Evolutionary conservation across 371 early-diverging fungal species (phyloP), one percentile per base, ranked within the genome.

Genomic region (Mucor indicus): DNA sequence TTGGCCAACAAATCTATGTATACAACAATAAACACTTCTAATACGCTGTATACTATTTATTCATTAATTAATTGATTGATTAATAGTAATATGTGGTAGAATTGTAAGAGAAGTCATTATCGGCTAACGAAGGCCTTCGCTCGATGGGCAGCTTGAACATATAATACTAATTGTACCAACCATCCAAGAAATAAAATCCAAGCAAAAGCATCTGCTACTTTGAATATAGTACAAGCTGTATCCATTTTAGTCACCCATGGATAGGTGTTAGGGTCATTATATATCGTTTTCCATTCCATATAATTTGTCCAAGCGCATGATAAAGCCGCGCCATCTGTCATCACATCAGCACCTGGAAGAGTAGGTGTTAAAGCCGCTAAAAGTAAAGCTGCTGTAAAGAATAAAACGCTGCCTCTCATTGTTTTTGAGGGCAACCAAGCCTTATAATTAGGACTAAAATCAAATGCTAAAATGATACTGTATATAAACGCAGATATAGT

Each of bases 181-280:
- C 72, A 71, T 11, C 62, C 60, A n/a, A 64, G 17, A 12, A 41
- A 44, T 17, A 71, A 36, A 1, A 72, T 54, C 66, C 66, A 72
- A 25, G 50, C 50, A 21, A 72, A 50, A 1, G 53, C 66, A 37
- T 63, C 66, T 10, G 69, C 55, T 13, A 58, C 63, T 29, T 48
- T 54, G 15, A 68, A 51, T 2, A 57, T 39, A 12, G 52, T n/a
- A 29, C 72, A 72, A 1, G 69, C 72, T 17, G 47, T 52, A 37
- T 72, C 69, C 60, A 72, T 72, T 11, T 38, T 50, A 9, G 48
- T 58, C 8, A 72, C 69, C 72, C 72, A 72, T 35, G 72, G 69
- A 44, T 35, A 72, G 1, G 49, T 37, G 8, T 52, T 55, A 17
- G 63, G 66, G 21, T 65, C 57, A 23, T 55, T 58, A 17, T 46